phyloP scores from a whole-genome alignment of 2,329 filamentous ascomycete genomes.

The Calonectria pteridis region DNA sequence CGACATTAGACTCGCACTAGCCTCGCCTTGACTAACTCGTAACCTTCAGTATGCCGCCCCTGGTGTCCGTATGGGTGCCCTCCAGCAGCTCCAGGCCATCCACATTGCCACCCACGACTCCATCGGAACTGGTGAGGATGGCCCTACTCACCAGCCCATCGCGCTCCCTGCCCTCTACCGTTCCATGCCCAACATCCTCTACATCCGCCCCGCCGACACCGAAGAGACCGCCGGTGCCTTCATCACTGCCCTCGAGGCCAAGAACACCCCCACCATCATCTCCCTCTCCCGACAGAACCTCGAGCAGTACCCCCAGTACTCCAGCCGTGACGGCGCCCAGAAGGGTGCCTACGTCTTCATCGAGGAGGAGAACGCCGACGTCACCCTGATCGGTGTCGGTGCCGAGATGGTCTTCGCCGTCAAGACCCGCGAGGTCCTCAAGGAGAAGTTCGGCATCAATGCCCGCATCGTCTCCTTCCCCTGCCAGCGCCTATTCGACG shows the following conservation, averaged over 20 bases:
- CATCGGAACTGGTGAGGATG: constrained; percentile 71
- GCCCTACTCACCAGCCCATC: constrained; percentile 73
- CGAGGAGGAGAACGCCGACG: constrained; percentile 57
- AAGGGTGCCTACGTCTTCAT: constrained; percentile 61
- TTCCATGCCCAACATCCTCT: constrained; percentile 72
- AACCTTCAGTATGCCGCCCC: constrained; percentile 62
- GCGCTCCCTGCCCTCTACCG: constrained; percentile 69
- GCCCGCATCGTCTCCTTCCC: constrained; percentile 59
- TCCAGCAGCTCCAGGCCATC: constrained; percentile 67
- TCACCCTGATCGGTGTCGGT: constrained; percentile 58
- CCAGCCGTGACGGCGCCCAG: constrained; percentile 55
- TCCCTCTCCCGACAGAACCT: constrained; percentile 61
- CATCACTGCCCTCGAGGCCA: constrained; percentile 58
- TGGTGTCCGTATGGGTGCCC: constrained; percentile 70
- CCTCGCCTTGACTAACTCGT: neutral
- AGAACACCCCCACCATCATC: constrained; percentile 59
- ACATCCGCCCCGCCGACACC: constrained; percentile 70
- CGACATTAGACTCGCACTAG: neutral
- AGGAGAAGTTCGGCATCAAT: constrained; percentile 52
- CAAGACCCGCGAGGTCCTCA: constrained; percentile 52
- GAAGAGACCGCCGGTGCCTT: constrained; percentile 70
- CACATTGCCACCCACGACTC: constrained; percentile 73
- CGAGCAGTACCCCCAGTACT: constrained; percentile 53
- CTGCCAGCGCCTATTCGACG: constrained; percentile 58
- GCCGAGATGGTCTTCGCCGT: constrained; percentile 52